Percentiles rank a stretch among this genome's conserved stretches.
phyloP scores from a whole-genome alignment of 305 asterid genomes.

The Fraxinus xanthoxyloides region DNA sequence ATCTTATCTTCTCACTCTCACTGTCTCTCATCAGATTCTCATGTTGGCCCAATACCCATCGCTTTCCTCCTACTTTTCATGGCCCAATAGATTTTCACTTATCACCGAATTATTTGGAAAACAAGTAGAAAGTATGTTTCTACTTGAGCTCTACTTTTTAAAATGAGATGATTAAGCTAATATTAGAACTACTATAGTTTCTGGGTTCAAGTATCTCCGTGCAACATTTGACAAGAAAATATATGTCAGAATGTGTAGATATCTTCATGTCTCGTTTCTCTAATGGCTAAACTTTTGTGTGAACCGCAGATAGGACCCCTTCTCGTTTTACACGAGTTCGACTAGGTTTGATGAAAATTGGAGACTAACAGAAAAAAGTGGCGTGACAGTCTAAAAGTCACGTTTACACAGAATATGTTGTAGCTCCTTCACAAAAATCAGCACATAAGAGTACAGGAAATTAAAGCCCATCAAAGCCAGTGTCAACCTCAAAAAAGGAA shows the following conservation, averaged over 20 bases:
- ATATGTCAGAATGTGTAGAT: not conserved
- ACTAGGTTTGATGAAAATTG: not conserved
- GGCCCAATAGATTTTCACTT: not conserved
- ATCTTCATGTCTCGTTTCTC: not conserved
- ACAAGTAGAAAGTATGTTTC: not conserved
- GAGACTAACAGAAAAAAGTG: not conserved
- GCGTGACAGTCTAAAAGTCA: not conserved
- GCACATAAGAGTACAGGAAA: not conserved
- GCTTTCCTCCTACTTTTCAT: not conserved
- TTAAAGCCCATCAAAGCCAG: not conserved
- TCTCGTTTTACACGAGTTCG: not conserved
- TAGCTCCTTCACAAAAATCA: not conserved
- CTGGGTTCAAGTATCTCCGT: not conserved
- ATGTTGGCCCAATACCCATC: slow-evolving; percentile 15
- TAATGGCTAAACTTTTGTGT: not conserved
- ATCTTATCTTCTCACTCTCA: slow-evolving; percentile 23
- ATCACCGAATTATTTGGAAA: not conserved
- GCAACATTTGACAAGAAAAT: not conserved
- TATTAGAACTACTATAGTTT: not conserved
- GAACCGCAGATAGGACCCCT: not conserved
- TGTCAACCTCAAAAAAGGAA: not conserved
- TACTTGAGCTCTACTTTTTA: not conserved
- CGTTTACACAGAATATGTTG: not conserved
- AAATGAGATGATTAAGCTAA: not conserved
- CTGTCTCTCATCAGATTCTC: slow-evolving; percentile 7